Base-by-base conservation (phyloP, 179 eudicot species). In the Vitellaria paradoxa region DNA sequence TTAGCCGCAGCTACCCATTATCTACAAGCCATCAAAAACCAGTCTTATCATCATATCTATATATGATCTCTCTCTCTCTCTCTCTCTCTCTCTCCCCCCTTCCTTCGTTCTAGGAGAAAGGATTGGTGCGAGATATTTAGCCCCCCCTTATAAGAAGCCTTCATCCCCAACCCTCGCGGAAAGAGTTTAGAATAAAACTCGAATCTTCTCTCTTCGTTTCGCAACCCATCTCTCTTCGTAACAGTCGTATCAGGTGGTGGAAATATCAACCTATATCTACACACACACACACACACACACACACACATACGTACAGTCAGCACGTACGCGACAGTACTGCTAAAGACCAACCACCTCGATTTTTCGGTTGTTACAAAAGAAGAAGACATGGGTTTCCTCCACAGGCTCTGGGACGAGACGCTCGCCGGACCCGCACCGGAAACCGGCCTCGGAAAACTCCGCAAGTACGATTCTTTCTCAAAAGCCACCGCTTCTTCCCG, bases 391-490 rank as follows among this genome's bases (percentile, higher is more conserved):
- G 89, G 91, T 74, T 82, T 88, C 78, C 87, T 88, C n/a, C 81
- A 88, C 76, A 82, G 84, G 73, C 82, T 88, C 18, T 88, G 91
- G 91, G 91, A 88, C 79, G 91, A 88, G 67, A 88, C 91, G 68
- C 69, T 88, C 4, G 91, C 91, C 73, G 89, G 91, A 0, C 91
- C 91, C 5, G 59, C 85, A 9, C 91, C 91, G 20, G 88, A 82
- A 0, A 24, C 78, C 30, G 87, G 87, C 73, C 80, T 84, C 69
- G 83, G 87, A 23, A 80, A 79, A 18, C 84, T 85, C 61, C 85
- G 90, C 56, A 84, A 86, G 70, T 82, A 86, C 61, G 76, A 76
- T 17, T 82, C 87, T 9, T 74, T 79, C 75, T 81, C 86, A 30
- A 30, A 1, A 0, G 76, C 79, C 72, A 53, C 63, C 49, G 75